phyloP scores from a whole-genome alignment of 768 basidiomycete species.

The Boletus barrowsii region DNA sequence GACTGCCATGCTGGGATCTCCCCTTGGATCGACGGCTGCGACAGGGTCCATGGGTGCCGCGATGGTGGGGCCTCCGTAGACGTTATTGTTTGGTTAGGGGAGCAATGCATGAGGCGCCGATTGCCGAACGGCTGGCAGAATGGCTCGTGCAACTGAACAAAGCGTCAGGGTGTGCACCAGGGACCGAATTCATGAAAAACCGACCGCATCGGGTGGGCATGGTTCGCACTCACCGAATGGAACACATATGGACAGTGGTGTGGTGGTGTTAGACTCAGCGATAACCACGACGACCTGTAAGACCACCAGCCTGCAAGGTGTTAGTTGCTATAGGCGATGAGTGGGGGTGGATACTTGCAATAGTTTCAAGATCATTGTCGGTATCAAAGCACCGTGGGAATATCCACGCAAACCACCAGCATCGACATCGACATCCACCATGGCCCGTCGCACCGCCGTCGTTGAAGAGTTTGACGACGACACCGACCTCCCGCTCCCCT shows the following conservation, averaged over 20 bases:
- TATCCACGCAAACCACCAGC: background rate
- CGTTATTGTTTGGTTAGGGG: slow-evolving; percentile 33
- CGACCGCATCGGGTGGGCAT: slow-evolving; percentile 61
- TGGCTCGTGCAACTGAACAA: slow-evolving; percentile 71
- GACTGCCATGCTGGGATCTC: slow-evolving; percentile 88
- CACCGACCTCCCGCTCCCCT: slow-evolving; percentile 83
- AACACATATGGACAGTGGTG: slow-evolving; percentile 34
- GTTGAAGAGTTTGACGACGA: slow-evolving; percentile 91
- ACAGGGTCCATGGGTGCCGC: slow-evolving; percentile 12
- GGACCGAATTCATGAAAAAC: slow-evolving; percentile 22
- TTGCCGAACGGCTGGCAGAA: slow-evolving; percentile 97
- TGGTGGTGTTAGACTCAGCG: slow-evolving; percentile 5
- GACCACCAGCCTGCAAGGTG: slow-evolving; percentile 12
- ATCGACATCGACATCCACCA: slow-evolving; percentile 29
- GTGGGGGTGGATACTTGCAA: slow-evolving; percentile 2
- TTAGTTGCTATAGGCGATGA: background rate
- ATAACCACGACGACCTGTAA: slow-evolving; percentile 7
- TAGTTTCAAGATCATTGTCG: slow-evolving; percentile 12
- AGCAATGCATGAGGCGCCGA: slow-evolving; percentile 83
- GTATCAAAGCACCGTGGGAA: slow-evolving; percentile 29
- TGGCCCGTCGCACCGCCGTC: slow-evolving; percentile 70
- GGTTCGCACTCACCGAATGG: slow-evolving; percentile 60
- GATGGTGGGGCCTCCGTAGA: slow-evolving; percentile 17
- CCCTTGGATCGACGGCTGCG: slow-evolving; percentile 30
- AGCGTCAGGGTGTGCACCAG: slow-evolving; percentile 4